These are phyloP conservation scores for Physcia stellaris DNA, from an alignment of 495 filamentous ascomycete species.

Conservation along the genomic window DNA sequence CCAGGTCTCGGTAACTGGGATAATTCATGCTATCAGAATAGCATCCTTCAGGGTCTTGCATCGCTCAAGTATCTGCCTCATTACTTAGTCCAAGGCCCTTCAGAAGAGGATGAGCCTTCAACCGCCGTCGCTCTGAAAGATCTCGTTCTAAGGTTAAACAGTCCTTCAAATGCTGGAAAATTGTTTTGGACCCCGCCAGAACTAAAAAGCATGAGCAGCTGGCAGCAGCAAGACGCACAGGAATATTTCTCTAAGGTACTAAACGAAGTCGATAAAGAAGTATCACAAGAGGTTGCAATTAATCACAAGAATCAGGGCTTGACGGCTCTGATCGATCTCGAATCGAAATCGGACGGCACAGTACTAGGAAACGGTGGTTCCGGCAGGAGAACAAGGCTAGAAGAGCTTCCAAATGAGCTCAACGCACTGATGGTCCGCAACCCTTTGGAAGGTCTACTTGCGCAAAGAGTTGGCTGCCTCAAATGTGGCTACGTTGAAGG, in stretches of 20 bases:
- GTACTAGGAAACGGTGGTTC: neutral
- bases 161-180: constrained; percentile 48
- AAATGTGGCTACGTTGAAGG: constrained; percentile 77
- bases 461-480: constrained; percentile 82
- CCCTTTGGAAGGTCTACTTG: constrained; percentile 77
- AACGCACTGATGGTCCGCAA: constrained; percentile 26
- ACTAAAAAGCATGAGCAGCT: constrained; percentile 78
- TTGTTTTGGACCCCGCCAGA: constrained; percentile 64
- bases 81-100: constrained; percentile 36
- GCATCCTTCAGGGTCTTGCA: constrained; percentile 75
- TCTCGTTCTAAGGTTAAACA: constrained; percentile 53
- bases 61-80: constrained; percentile 50
- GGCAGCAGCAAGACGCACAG: constrained; percentile 96
- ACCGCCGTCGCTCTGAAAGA: constrained; percentile 45
- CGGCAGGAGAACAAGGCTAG: too few relatives aligned
- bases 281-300: constrained; percentile 33
- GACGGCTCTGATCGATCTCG: neutral
- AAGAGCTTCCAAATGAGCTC: constrained; percentile 11
- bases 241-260: constrained; percentile 90
- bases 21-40: constrained; percentile 97
- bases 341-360: neutral
- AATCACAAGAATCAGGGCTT: neutral
- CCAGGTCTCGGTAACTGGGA: constrained; percentile 81
- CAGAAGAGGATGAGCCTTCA: constrained; percentile 25
- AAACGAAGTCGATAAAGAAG: constrained; percentile 73